Conservation (phyloP, 208 protist genomes). For the Leishmania lainsoni region DNA sequence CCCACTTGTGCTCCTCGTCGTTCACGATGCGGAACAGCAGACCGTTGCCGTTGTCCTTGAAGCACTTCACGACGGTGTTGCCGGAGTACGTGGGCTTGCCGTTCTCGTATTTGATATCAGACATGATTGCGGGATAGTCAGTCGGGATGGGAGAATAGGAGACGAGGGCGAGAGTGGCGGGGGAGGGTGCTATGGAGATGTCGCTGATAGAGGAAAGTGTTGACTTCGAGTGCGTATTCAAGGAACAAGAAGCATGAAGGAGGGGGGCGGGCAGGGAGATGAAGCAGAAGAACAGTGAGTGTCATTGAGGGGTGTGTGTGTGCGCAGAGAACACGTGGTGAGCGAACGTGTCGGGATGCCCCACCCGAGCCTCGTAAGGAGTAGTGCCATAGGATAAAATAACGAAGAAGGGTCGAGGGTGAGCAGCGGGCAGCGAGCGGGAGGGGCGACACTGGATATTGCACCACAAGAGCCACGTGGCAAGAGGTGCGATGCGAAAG, state of each 20-base stretch:
- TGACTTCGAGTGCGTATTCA: not conserved
- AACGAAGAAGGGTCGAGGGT: not conserved
- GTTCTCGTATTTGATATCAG: conserved; percentile 68
- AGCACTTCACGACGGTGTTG: conserved; percentile 70
- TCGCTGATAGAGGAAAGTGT: conserved; percentile 7
- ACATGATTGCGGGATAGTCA: conserved; percentile 26
- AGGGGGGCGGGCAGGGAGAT: not conserved
- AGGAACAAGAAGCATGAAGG: not conserved
- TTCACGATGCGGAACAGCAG: conserved; percentile 85
- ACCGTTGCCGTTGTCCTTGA: conserved; percentile 83
- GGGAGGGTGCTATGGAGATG: not conserved
- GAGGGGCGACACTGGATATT: not conserved
- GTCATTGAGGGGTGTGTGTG: not conserved
- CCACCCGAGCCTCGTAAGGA: not conserved
- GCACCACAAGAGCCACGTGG: not conserved
- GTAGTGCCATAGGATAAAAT: not conserved
- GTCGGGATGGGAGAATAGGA: not conserved
- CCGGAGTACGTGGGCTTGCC: conserved; percentile 57
- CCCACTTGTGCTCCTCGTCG: conserved; percentile 76
- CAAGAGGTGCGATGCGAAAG: not conserved
- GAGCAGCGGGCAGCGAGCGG: not conserved
- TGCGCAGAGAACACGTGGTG: not conserved
- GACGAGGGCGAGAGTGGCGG: not conserved
- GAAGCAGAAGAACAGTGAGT: not conserved
- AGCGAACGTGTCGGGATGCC: not conserved